Base-by-base conservation (phyloP, 306 rosid genomes). In the Citrullus amarus region DNA sequence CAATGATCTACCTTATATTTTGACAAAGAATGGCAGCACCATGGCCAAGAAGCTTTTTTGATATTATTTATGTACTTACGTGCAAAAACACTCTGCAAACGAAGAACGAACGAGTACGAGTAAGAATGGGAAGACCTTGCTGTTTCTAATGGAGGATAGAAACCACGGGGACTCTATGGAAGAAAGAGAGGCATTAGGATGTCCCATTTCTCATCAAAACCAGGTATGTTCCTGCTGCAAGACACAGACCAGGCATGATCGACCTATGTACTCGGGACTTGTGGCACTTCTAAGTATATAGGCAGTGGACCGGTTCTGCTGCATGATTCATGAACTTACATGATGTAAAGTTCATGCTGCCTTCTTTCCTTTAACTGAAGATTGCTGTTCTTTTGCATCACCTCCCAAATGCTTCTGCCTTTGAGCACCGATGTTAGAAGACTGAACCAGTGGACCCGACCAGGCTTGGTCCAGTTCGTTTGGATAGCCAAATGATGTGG, bases 391-490 rank as follows among this genome's bases (percentile, higher is more conserved):
- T 61, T 81, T 78, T 58, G 84, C 80, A 81, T 89, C 89, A 22
- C 84, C 88, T 68, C 88, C 70, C 3, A 60, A 70, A 55, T 84
- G 90, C 79, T 87, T 93, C 84, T 82, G 85, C 81, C 90, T 86
- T 4, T 92, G 83, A 57, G 82, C 88, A 75, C 82, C 85, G 78
- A 50, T 77, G 76, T 86, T 87, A 38, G 87, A 77, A 54, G 92
- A 82, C 60, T 89, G 87, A 56, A 86, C 89, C 58, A 93, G 80
- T 50, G 98, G 98, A 73, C 98, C 98, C 14, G 98, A 93, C 96
- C 92, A 89, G 20, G 97, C 88, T 83, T 88, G 97, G 66, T 85
- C 79, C 12, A 88, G 86, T 51, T 91, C 96, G 80, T 90, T 93
- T 70, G 91, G 80, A 85, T 86, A 85, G 62, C 85, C 79, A 65